Evolutionary conservation across 2,329 filamentous ascomycete species (phyloP).

Genomic region (Fusarium annulatum): DNA sequence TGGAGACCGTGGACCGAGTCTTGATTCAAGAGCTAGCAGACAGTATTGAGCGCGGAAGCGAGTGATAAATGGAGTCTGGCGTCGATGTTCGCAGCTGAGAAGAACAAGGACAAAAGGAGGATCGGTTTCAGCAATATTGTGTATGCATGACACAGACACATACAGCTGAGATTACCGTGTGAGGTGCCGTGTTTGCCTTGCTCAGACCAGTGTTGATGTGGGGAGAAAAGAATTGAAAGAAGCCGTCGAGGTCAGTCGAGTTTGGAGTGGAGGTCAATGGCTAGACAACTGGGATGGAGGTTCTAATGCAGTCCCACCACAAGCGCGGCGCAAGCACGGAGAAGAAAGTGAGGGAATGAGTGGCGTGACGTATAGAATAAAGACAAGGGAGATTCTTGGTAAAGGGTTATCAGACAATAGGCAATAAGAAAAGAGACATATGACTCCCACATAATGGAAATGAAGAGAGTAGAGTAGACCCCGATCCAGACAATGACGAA

Average conservation of each 20-base stretch:
- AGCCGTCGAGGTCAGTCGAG: conserved; percentile 29
- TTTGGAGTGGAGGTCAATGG: conserved; percentile 21
- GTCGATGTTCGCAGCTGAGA: conserved; percentile 30
- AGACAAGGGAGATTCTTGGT: conserved; percentile 6
- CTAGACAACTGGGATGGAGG: conserved; percentile 30
- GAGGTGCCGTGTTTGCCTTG: conserved; percentile 31
- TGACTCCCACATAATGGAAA: conserved; percentile 1
- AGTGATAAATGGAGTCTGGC: conserved; percentile 12
- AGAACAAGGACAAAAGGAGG: conserved; percentile 13
- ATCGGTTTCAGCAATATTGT: conserved; percentile 29
- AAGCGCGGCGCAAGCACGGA: conserved; percentile 24
- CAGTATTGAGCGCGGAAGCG: conserved; percentile 18
- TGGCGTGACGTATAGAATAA: conserved; percentile 31
- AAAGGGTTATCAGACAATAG: background rate
- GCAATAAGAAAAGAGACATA: conserved; percentile 1
- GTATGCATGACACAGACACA: conserved; percentile 37
- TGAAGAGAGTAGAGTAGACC: conserved; percentile 4
- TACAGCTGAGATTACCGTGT: conserved; percentile 40
- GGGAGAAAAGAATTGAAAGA: conserved; percentile 32
- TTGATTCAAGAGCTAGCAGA: conserved; percentile 12
- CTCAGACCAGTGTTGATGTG: conserved; percentile 26
- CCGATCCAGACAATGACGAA: conserved; percentile 17
- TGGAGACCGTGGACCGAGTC: conserved; percentile 26
- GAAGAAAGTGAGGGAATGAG: conserved; percentile 21
- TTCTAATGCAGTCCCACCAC: conserved; percentile 37